phyloP scores from a whole-genome alignment of 345 rosid species.

The Gossypium herbaceum region DNA sequence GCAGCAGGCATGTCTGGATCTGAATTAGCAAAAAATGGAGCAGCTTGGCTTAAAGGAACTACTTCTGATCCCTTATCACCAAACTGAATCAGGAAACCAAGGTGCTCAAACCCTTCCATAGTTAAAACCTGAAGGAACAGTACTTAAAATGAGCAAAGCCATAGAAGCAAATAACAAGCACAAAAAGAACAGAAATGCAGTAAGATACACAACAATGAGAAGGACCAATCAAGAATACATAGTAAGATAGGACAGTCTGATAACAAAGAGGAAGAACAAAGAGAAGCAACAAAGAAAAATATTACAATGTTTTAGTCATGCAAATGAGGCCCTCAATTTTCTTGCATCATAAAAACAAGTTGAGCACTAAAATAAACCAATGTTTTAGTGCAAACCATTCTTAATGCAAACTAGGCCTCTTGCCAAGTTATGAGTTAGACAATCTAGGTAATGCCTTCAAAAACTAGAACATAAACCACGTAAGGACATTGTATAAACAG shows the following conservation, averaged over 20 bases:
- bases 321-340: background rate
- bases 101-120: slow-evolving; percentile 94
- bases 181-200: slow-evolving; percentile 3
- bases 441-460: background rate
- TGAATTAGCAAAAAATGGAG: slow-evolving; percentile 97
- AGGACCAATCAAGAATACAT: background rate
- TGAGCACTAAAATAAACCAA: background rate
- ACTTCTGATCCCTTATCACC: slow-evolving; percentile 85
- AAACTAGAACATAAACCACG: background rate
- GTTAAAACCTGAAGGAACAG: slow-evolving; percentile 64
- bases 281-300: background rate
- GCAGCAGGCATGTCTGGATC: slow-evolving; percentile 99
- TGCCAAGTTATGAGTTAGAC: background rate
- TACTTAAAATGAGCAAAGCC: slow-evolving; percentile 14
- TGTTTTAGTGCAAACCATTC: background rate
- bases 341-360: background rate
- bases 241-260: background rate
- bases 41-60: slow-evolving; percentile 75
- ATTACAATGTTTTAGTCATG: background rate
- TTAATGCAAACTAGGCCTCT: background rate
- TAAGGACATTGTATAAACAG: background rate
- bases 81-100: slow-evolving; percentile 88
- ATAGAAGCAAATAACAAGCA: slow-evolving; percentile 9
- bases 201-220: background rate
- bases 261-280: background rate